Percentiles rank a stretch among this genome's conserved stretches.
Conservation (phyloP, 768 basidiomycete genomes). For the Trametes gibbosa region DNA sequence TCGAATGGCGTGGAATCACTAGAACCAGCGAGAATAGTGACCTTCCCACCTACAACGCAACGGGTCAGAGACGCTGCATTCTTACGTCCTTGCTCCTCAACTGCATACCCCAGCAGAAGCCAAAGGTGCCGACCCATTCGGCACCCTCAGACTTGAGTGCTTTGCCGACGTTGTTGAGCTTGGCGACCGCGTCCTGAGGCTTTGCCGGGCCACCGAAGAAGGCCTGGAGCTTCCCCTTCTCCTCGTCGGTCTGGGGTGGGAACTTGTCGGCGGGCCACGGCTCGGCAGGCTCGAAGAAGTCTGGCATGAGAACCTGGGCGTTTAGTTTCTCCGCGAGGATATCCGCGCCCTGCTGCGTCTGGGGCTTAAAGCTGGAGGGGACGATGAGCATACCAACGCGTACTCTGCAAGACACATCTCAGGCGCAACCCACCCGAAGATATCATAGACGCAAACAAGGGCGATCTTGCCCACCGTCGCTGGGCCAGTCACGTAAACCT, state of each 20-base stretch:
- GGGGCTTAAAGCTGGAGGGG: slow-evolving; percentile 48
- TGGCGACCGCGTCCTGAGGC: slow-evolving; percentile 37
- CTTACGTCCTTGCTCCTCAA: background rate
- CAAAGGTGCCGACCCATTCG: slow-evolving; percentile 47
- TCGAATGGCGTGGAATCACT: slow-evolving; percentile 42
- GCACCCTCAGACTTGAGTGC: slow-evolving; percentile 42
- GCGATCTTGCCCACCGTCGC: slow-evolving; percentile 44
- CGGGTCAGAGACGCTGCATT: background rate
- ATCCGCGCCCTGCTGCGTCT: slow-evolving; percentile 65
- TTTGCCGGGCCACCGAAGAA: slow-evolving; percentile 59
- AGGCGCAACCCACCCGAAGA: slow-evolving; percentile 48
- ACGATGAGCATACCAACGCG: background rate
- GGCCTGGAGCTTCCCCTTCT: slow-evolving; percentile 49
- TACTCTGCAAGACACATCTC: background rate
- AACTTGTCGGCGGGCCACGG: slow-evolving; percentile 49
- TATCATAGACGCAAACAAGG: slow-evolving; percentile 58
- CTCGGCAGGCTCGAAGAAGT: slow-evolving; percentile 55
- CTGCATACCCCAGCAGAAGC: slow-evolving; percentile 54
- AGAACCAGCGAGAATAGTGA: slow-evolving; percentile 39
- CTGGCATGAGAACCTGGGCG: slow-evolving; percentile 62
- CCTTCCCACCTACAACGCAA: slow-evolving; percentile 44
- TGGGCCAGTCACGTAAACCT: slow-evolving; percentile 52
- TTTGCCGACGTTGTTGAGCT: slow-evolving; percentile 42
- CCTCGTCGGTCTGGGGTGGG: slow-evolving; percentile 52
- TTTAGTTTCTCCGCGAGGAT: slow-evolving; percentile 52